These are phyloP conservation scores for Gloeophyllum trabeum DNA, from an alignment of 768 basidiomycete species.

Conservation along the genomic window DNA sequence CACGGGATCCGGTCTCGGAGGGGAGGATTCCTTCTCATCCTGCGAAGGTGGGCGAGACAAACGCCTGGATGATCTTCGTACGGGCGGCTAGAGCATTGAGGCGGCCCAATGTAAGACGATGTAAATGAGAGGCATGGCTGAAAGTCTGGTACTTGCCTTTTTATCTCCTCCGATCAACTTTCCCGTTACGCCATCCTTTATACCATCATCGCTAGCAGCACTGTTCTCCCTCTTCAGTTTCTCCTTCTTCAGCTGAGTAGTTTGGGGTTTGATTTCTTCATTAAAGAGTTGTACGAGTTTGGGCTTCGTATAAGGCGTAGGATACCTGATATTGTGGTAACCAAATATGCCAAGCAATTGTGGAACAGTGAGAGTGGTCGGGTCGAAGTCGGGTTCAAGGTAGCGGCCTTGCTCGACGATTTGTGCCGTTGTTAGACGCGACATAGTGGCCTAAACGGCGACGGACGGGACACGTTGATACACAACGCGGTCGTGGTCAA, in stretches of 20 bases:
- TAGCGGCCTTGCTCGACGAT: slow-evolving; percentile 69
- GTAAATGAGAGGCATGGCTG: too few relatives aligned
- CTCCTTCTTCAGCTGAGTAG: slow-evolving; percentile 49
- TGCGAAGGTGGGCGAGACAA: slow-evolving; percentile 45
- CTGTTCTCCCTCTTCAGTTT: slow-evolving; percentile 56
- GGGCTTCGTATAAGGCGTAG: slow-evolving; percentile 65
- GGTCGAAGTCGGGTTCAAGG: slow-evolving; percentile 69
- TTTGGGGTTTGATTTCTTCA: slow-evolving; percentile 56
- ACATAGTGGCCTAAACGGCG: slow-evolving; percentile 41
- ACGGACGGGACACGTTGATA: not conserved
- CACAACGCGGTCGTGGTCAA: not conserved
- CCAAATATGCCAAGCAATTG: slow-evolving; percentile 70
- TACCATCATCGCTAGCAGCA: slow-evolving; percentile 71
- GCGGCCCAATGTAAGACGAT: slow-evolving; percentile 9
- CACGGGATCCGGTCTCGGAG: slow-evolving; percentile 44
- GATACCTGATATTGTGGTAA: slow-evolving; percentile 67
- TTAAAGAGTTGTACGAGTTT: slow-evolving; percentile 73
- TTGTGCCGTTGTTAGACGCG: slow-evolving; percentile 68
- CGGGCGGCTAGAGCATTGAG: slow-evolving; percentile 9
- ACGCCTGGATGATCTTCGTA: slow-evolving; percentile 51
- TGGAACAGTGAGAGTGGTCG: slow-evolving; percentile 62
- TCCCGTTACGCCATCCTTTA: slow-evolving; percentile 78
- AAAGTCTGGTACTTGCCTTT: slow-evolving; percentile 36
- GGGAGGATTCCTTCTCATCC: slow-evolving; percentile 23
- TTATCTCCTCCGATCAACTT: slow-evolving; percentile 39